These are phyloP conservation scores for thale cress (Arabidopsis thaliana) DNA, from an alignment of 345 rosid genomes.

Conservation along the genomic window TAIR10.1 NC_003070.9:4402501-4403000, in stretches of 20 bases:
- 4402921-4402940: not conserved
- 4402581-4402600: slow-evolving; percentile 79
- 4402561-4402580: slow-evolving; percentile 89
- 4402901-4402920: slow-evolving; percentile 21
- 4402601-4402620: slow-evolving; percentile 77
- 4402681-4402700: slow-evolving; percentile 22
- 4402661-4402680: slow-evolving; percentile 34
- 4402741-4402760: slow-evolving; percentile 5
- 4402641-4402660: slow-evolving; percentile 81
- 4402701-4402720: slow-evolving; percentile 19
- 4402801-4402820: slow-evolving; percentile 8
- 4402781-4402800: not conserved
- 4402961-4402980: slow-evolving; percentile 20
- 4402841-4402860: not conserved
- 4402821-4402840: slow-evolving; percentile 23
- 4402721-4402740: slow-evolving; percentile 17
- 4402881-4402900: slow-evolving; percentile 8
- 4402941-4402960: not conserved
- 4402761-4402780: not conserved
- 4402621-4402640: slow-evolving; percentile 63
- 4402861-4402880: not conserved
- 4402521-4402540: slow-evolving; percentile 63
- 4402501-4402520: slow-evolving; percentile 63
- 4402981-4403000: not conserved
- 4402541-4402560: slow-evolving; percentile 87